Base-by-base conservation (phyloP, 441 rosid genomes). In the Gossypium schwendimanii region DNA sequence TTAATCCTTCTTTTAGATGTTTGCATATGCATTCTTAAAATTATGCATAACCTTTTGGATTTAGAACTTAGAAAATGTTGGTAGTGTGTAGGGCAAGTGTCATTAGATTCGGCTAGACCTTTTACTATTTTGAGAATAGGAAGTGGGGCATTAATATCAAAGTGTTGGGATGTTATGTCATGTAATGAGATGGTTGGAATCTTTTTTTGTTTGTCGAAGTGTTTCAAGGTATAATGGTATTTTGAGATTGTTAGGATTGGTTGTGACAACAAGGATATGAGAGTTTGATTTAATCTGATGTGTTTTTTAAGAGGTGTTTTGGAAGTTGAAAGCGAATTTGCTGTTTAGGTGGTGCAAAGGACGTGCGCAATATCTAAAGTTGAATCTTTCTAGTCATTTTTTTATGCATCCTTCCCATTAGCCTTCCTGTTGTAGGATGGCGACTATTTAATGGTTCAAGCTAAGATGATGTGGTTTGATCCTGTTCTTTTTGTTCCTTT, bases 1-100 rank as follows among this genome's bases (percentile, higher is more conserved):
- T 7, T 31, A 2, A 9, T 55, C 39, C 53, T 53, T 49, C 41
- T 53, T 24, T 50, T 41, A 20, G 49, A 24, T 54, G 26, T 60
- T 15, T 41, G 57, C 53, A 9, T 20, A 10, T 54, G 47, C 47
- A 69, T 72, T 49, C 66, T 44, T 65, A 60, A 17, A 64, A 45
- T 21, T 44, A 21, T 20, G 33, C 26, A 44, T 23, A 49, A 67
- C 39, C 59, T 49, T 49, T 1, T 7, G 57, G 6, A 15, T 47
- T 65, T 65, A 23, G 31, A 63, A 5, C 11, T 41, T 39, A 17
- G 69, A 63, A 63, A 65, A 65, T 44, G 15, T 65, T 44, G 20
- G 15, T 77, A 60, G 74, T 55, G 50, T 18, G 41, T 36, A 1
- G 73, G 64, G 21, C 33, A 57, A 70, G 18, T 53, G 36, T 33